Conservation (phyloP, 306 rosid species). For the Quillaja saponaria region DNA sequence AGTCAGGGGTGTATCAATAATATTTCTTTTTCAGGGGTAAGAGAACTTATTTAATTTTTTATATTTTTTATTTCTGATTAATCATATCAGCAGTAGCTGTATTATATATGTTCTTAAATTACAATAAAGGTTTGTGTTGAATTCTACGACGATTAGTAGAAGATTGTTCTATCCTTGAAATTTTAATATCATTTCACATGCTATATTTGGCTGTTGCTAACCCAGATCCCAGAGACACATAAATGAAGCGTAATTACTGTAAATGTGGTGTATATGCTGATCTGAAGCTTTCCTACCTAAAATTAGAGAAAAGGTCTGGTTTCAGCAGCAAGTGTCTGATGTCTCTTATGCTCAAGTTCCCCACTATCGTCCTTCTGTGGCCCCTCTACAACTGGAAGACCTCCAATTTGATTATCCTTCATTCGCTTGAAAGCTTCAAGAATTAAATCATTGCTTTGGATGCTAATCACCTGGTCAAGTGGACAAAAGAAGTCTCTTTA, state of each 20-base stretch:
- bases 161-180: conserved; percentile 15
- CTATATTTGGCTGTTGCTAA: conserved; percentile 2
- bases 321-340: conserved; percentile 67
- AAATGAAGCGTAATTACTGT: conserved; percentile 6
- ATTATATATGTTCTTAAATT: neutral
- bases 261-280: conserved; percentile 22
- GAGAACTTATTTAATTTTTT: too few relatives aligned
- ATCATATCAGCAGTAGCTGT: conserved; percentile 4
- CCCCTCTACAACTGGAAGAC: conserved; percentile 79
- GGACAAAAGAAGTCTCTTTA: conserved; percentile 11
- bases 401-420: conserved; percentile 75
- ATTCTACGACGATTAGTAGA: too few relatives aligned
- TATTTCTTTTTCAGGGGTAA: too few relatives aligned
- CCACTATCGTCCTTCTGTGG: conserved; percentile 67
- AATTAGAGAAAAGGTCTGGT: conserved; percentile 81
- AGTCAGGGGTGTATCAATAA: neutral
- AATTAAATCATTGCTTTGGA: conserved; percentile 60
- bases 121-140: too few relatives aligned
- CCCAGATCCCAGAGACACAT: neutral
- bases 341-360: conserved; percentile 73
- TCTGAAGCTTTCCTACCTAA: conserved; percentile 49
- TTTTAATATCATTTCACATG: conserved; percentile 18
- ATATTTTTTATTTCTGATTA: too few relatives aligned
- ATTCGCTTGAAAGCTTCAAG: conserved; percentile 93
- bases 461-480: conserved; percentile 59